A percentile compares a stretch with the other conserved stretches of the same genome.
phyloP scores from a whole-genome alignment of 306 rosid species.

The Astragalus glycyphyllos region DNA sequence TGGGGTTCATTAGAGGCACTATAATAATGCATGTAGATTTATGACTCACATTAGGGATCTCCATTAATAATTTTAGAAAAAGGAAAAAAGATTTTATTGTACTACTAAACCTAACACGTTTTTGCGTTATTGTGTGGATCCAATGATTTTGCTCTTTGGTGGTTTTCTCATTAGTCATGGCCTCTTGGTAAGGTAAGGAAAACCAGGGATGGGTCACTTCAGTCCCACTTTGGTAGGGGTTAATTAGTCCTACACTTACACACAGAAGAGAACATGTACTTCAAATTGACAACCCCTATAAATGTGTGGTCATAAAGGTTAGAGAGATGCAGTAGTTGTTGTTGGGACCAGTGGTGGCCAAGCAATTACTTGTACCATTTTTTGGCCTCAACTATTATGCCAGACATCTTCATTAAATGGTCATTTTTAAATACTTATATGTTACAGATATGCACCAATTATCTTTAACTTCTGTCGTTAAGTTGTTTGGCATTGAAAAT shows the following conservation, averaged over 20 bases:
- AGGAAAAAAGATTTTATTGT: constrained; percentile 7
- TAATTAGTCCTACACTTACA: constrained; percentile 24
- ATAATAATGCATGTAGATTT: constrained; percentile 38
- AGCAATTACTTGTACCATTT: constrained; percentile 33
- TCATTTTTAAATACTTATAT: constrained; percentile 13
- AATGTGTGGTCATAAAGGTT: constrained; percentile 46
- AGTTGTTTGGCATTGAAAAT: constrained; percentile 25
- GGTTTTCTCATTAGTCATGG: constrained; percentile 27
- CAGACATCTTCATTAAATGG: constrained; percentile 40
- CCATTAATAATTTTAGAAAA: constrained; percentile 41
- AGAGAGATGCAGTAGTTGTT: background rate
- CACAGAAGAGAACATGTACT: constrained; percentile 31
- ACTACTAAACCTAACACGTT: constrained; percentile 55
- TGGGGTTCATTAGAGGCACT: constrained; percentile 40
- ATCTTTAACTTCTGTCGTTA: constrained; percentile 20
- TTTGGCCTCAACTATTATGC: constrained; percentile 36
- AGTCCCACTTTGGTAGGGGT: constrained; percentile 45
- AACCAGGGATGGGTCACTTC: background rate
- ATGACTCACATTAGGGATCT: constrained; percentile 49
- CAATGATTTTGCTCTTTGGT: constrained; percentile 62
- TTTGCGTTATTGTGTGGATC: constrained; percentile 64
- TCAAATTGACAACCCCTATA: constrained; percentile 42
- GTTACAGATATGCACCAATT: constrained; percentile 15
- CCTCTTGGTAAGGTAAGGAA: no score
- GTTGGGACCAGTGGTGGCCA: constrained; percentile 60